Base-by-base conservation (phyloP, 345 rosid genomes). In the Eutrema yunnanense region DNA sequence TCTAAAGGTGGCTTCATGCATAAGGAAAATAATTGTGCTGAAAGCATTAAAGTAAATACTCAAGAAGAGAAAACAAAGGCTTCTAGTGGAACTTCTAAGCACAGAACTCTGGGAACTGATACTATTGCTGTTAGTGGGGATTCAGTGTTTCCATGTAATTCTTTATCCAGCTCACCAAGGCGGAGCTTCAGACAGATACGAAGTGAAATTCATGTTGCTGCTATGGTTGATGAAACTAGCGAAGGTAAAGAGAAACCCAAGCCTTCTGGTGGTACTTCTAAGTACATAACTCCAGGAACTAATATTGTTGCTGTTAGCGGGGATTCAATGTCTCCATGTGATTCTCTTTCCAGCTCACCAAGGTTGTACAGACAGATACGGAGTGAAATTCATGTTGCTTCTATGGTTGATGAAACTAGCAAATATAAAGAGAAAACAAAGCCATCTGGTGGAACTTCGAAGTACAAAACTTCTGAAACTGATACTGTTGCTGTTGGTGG, bases 1-100 rank as follows among this genome's bases (percentile, higher is more conserved):
- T 68, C 48, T 81, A 75, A 71, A 61, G 62, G 33, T 59, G 76
- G 73, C 34, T 57, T 73, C 59, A 62, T 62, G 71, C 61, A 62
- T 69, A 55, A 62, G 57, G 89, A 82, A 80, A 74, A 42, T 48
- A 49, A 37, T 47, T 50, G 54, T 53, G 58, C 42, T 37, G 59
- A 62, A 41, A 75, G 55, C 13, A 27, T 62, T 27, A 51, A 54
- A 40, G 42, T 53, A 36, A 49, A 60, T 42, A 41, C 14, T n/a
- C 55, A 59, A 60, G 63, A 75, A 61, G 69, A 43, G 37, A 62
- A 61, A 61, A 16, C 30, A 29, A 75, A 61, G 43, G 60, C 44
- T 55, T 19, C 52, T 47, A 53, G 52, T 55, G 65, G 40, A 40
- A 48, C 47, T 55, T 63, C 34, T 12, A 42, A 63, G n/a, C 32